Percentiles rank a stretch among this genome's conserved stretches.
phyloP scores from a whole-genome alignment of 2,329 filamentous ascomycete genomes.

The Fusarium sp. region DNA sequence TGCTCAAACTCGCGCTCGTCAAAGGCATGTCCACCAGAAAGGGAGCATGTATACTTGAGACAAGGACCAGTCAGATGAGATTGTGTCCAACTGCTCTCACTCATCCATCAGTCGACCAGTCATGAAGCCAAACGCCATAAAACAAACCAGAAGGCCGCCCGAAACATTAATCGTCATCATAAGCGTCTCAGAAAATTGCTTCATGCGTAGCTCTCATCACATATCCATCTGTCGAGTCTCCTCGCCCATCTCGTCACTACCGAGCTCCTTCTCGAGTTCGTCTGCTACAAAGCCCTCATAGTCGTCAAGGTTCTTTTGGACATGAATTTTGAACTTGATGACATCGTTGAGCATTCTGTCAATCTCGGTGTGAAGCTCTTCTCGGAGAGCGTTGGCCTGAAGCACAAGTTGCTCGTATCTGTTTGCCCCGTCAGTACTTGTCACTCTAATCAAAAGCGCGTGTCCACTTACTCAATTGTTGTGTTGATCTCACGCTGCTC shows the following conservation, averaged over 20 bases:
- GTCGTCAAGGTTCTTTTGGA: conserved; percentile 91
- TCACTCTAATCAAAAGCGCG: neutral
- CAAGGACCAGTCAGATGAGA: conserved; percentile 22
- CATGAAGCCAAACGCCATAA: conserved; percentile 33
- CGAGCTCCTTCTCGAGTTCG: conserved; percentile 87
- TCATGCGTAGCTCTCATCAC: conserved; percentile 26
- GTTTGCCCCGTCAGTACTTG: conserved; percentile 9
- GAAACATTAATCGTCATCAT: conserved; percentile 36
- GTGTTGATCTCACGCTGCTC: conserved; percentile 97
- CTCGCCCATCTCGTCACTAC: conserved; percentile 68
- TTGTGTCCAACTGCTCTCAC: conserved; percentile 15
- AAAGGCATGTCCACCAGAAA: conserved; percentile 20
- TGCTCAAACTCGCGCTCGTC: conserved; percentile 18
- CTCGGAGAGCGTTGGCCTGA: conserved; percentile 83
- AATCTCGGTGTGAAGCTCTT: conserved; percentile 97
- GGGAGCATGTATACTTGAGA: conserved; percentile 11
- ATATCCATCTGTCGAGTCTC: conserved; percentile 63
- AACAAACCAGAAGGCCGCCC: conserved; percentile 33
- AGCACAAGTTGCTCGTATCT: conserved; percentile 94
- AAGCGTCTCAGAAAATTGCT: conserved; percentile 35
- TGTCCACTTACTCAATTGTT: conserved; percentile 83
- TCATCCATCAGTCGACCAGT: conserved; percentile 2
- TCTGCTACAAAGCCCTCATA: conserved; percentile 94
- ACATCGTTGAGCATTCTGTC: conserved; percentile 96
- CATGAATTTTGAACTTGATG: conserved; percentile 97